A percentile compares a stretch with the other conserved stretches of the same genome.
Conservation (phyloP, 306 rosid species). For the Rosa chinensis region DNA sequence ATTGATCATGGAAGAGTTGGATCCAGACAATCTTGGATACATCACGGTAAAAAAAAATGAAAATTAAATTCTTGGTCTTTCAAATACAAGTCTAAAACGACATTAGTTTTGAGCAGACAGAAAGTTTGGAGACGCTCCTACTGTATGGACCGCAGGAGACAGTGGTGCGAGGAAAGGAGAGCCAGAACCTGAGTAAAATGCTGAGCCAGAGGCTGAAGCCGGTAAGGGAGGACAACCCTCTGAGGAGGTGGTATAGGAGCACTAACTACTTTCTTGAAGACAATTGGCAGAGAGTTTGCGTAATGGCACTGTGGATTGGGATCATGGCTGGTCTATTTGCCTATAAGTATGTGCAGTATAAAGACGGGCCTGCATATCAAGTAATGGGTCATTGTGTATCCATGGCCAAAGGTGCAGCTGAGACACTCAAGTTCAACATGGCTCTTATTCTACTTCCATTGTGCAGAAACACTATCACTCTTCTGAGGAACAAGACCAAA, state of each 20-base stretch:
- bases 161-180: conserved; percentile 44
- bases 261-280: conserved; percentile 52
- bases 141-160: conserved; percentile 44
- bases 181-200: conserved; percentile 50
- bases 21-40: conserved; percentile 57
- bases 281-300: conserved; percentile 65
- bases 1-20: conserved; percentile 72
- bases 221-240: conserved; percentile 31
- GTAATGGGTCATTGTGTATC: conserved; percentile 61
- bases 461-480: conserved; percentile 60
- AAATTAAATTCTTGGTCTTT: not conserved
- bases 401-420: conserved; percentile 66
- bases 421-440: conserved; percentile 69
- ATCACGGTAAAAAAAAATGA: conserved; percentile 40
- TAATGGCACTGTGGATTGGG: conserved; percentile 52
- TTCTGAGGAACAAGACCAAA: conserved; percentile 60
- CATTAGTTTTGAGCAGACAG: conserved; percentile 33
- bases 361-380: conserved; percentile 28
- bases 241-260: conserved; percentile 33
- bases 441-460: conserved; percentile 56
- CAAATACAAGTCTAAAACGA: not conserved
- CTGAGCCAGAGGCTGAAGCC: conserved; percentile 57
- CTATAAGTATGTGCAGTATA: conserved; percentile 50
- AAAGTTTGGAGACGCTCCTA: conserved; percentile 49
- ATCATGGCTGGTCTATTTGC: conserved; percentile 42